Evolutionary conservation across 805 yeast genomes (phyloP).

Genomic region (Candida caryicola): DNA sequence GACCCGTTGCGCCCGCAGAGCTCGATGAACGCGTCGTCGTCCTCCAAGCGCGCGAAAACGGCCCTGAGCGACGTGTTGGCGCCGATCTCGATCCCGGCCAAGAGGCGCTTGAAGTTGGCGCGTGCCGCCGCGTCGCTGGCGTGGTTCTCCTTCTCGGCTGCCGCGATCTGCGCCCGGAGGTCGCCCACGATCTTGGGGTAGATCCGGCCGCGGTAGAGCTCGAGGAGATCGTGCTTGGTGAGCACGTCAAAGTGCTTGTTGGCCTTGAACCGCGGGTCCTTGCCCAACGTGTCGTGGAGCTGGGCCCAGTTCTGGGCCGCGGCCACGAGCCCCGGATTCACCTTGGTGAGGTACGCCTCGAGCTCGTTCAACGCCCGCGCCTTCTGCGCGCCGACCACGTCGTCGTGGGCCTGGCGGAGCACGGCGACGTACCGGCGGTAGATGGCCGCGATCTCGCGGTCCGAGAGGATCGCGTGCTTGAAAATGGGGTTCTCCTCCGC

Average conservation of each 20-base stretch:
- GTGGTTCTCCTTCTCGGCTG: conserved; percentile 39
- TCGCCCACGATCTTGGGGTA: conserved; percentile 24
- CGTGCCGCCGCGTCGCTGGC: conserved; percentile 66
- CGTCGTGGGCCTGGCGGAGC: conserved; percentile 32
- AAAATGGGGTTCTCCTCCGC: conserved; percentile 65
- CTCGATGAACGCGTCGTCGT: conserved; percentile 55
- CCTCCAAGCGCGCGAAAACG: conserved; percentile 47
- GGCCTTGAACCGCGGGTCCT: conserved; percentile 54
- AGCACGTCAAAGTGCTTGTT: conserved; percentile 54
- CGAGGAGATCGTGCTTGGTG: conserved; percentile 58
- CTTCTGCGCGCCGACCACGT: conserved; percentile 25
- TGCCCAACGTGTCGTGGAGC: conserved; percentile 31
- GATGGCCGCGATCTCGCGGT: conserved; percentile 51
- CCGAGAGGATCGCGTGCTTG: conserved; percentile 57
- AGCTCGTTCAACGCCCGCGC: conserved; percentile 53
- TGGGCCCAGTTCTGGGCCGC: conserved; percentile 37
- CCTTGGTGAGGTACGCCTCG: conserved; percentile 45
- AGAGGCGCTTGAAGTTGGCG: conserved; percentile 49
- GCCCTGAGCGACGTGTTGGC: conserved; percentile 62
- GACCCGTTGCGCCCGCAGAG: conserved; percentile 78
- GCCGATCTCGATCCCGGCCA: conserved; percentile 42
- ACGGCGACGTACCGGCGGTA: conserved; percentile 49
- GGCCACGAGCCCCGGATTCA: conserved; percentile 27
- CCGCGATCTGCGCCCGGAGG: conserved; percentile 19
- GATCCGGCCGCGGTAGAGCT: conserved; percentile 43